Base-by-base conservation (phyloP, 1,284 basidiomycete species). In the Rhodotorula mucilaginosa region DNA sequence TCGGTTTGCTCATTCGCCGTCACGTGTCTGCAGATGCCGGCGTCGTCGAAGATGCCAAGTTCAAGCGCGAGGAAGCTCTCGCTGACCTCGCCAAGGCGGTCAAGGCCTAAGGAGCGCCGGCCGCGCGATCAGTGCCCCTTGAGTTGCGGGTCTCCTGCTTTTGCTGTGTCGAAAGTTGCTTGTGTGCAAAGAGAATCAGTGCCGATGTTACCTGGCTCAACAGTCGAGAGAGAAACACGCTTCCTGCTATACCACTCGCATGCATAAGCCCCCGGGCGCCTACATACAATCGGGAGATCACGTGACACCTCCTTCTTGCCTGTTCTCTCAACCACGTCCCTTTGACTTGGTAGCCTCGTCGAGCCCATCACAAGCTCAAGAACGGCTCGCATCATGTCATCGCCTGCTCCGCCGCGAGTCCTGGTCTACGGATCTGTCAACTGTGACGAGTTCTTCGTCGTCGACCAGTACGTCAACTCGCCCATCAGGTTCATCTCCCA, bases 351-450 rank as follows among this genome's bases (percentile, higher is more conserved):
- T 44, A 10, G 12, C 39, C 39, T 44, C 39, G 39, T 10, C 39
- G 39, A 44, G 39, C 39, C 10, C 39, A 44, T 10, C 39, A 44
- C 39, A 44, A 44, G 23, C 51, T 4, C 10, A 12, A 8, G 23
- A 21, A n/a, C 51, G n/a, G 8, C 4, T 52, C 13, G 4, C 5
- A n/a, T 13, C 23, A 59, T 59, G 58, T 7, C 58, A n/a, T 15
- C 39, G 5, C 21, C 44, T 46, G 7, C 13, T 5, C 23, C 23
- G 44, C 18, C 39, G 26, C 31, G 49, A 12, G 15, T 71, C 2
- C 78, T 83, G 49, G 81, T 83, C 29, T 75, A 81, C 58, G 82
- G 82, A 10, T 81, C 80, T 8, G 80, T 83, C 78, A 83, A 82
- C 64, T 59, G 74, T 79, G 70, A 71, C 79, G 61, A 62, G 44